Conservation (phyloP, 345 rosid genomes). For the Brassica napus region Da-Ae NC_063452.1:49562001-49562500, state of each 20-base stretch:
- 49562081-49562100: background rate
- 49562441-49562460: background rate
- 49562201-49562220: background rate
- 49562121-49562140: background rate
- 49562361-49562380: too few relatives aligned
- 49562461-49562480: background rate
- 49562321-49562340: background rate
- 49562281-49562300: background rate
- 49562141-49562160: background rate
- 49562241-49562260: background rate
- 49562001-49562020: background rate
- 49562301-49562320: background rate
- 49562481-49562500: background rate
- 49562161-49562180: background rate
- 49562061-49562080: background rate
- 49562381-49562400: too few relatives aligned
- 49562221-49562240: background rate
- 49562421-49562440: background rate
- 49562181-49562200: background rate
- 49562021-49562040: background rate
- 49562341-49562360: background rate
- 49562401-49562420: background rate
- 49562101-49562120: background rate
- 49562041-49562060: background rate
- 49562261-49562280: background rate